phyloP scores from a whole-genome alignment of 768 basidiomycete species.

The Paxillus rubicundulus region DNA sequence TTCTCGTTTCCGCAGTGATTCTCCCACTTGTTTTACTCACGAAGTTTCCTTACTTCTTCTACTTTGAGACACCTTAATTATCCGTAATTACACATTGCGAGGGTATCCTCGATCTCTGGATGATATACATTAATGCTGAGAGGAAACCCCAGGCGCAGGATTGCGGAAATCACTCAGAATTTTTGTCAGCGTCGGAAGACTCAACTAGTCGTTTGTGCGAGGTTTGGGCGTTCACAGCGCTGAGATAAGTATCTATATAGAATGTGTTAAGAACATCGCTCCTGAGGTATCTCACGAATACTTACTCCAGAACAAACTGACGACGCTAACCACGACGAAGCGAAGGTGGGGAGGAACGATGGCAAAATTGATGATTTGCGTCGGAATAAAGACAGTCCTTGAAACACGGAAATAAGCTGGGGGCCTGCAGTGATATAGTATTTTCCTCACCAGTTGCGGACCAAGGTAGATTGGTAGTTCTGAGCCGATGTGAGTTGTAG shows the following conservation, averaged over 20 bases:
- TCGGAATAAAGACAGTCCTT: conserved; percentile 73
- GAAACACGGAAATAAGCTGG: not conserved
- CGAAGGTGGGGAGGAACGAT: conserved; percentile 75
- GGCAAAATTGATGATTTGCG: conserved; percentile 77
- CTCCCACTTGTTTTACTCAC: too few species aligned
- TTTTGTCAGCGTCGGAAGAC: not conserved
- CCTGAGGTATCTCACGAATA: conserved; percentile 12
- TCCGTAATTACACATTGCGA: conserved; percentile 10
- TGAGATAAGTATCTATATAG: conserved; percentile 61
- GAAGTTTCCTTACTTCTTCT: too few species aligned
- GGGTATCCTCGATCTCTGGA: conserved; percentile 8
- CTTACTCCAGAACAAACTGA: conserved; percentile 83
- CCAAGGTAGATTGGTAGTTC: conserved; percentile 70
- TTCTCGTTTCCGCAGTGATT: too few species aligned
- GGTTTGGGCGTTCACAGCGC: conserved; percentile 46
- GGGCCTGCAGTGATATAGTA: not conserved
- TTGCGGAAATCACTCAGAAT: conserved; percentile 1
- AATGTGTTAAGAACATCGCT: not conserved
- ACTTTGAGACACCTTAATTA: too few species aligned
- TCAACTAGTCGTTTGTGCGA: not conserved
- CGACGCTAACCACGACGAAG: conserved; percentile 69
- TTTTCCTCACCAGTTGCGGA: conserved; percentile 66
- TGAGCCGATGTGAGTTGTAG: conserved; percentile 26
- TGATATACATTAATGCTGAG: conserved; percentile 8
- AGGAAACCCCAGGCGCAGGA: not conserved